Percentiles rank a stretch among this genome's conserved stretches.
phyloP scores from a whole-genome alignment of 305 asterid genomes.

The Fraxinus angustifolia region DNA sequence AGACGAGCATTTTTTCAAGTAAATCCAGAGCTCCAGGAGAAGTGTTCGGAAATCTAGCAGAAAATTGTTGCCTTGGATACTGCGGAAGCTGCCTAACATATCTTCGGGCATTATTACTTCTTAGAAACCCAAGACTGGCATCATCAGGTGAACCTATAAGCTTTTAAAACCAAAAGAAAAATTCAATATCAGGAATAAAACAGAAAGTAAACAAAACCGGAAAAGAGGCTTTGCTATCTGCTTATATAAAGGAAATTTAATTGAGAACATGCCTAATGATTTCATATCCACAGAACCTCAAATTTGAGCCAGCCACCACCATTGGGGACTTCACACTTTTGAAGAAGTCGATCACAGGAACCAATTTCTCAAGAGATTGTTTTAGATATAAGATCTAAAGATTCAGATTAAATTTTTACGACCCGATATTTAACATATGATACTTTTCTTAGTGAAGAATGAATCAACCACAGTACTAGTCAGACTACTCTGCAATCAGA shows the following conservation, averaged over 20 bases:
- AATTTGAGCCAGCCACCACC: not conserved
- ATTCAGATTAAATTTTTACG: not conserved
- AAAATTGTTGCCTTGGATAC: slow-evolving; percentile 57
- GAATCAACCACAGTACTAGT: not conserved
- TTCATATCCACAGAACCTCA: not conserved
- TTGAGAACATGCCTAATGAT: not conserved
- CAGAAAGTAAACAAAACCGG: not conserved
- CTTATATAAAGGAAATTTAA: not conserved
- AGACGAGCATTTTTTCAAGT: slow-evolving; percentile 54
- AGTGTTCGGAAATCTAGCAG: slow-evolving; percentile 49
- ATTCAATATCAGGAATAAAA: not conserved
- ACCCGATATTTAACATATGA: not conserved
- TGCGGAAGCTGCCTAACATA: slow-evolving; percentile 64
- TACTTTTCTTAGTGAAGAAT: not conserved
- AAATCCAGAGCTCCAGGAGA: slow-evolving; percentile 58
- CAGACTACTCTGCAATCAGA: not conserved
- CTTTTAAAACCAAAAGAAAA: slow-evolving; percentile 24
- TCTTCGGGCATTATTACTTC: slow-evolving; percentile 66
- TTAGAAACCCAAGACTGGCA: slow-evolving; percentile 65
- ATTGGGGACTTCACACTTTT: not conserved
- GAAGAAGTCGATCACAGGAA: not conserved
- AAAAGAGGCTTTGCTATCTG: not conserved
- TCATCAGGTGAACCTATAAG: slow-evolving; percentile 63
- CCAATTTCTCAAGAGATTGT: not conserved
- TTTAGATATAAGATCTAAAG: not conserved